phyloP scores from a whole-genome alignment of 345 rosid species.

The Euphorbia tirucalli region DNA sequence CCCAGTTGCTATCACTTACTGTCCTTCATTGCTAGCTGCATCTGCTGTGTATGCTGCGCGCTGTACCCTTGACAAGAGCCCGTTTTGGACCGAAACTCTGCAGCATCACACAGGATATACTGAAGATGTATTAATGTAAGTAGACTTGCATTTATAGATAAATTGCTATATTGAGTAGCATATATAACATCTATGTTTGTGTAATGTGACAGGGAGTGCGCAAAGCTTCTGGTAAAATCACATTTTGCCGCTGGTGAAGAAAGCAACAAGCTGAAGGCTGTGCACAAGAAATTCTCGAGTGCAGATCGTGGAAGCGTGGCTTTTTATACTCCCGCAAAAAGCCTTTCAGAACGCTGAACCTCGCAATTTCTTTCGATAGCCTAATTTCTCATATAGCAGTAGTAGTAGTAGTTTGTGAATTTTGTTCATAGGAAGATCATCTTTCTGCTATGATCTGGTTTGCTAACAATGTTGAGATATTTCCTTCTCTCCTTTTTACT shows the following conservation, averaged over 20 bases:
- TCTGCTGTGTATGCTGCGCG: constrained; percentile 93
- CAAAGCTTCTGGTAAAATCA: constrained; percentile 49
- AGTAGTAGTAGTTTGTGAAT: background rate
- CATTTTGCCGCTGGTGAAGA: constrained; percentile 54
- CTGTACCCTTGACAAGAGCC: constrained; percentile 55
- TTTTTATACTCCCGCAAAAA: constrained; percentile 52
- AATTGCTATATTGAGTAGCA: background rate
- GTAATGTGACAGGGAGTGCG: constrained; percentile 52
- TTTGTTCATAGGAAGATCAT: constrained; percentile 2
- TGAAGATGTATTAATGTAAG: constrained; percentile 58
- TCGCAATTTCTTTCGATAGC: no score
- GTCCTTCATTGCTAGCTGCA: constrained; percentile 77
- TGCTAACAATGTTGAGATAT: background rate
- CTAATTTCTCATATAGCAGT: no score
- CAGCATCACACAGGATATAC: constrained; percentile 69
- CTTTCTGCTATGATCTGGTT: constrained; percentile 4
- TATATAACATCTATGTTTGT: background rate
- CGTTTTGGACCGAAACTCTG: constrained; percentile 71
- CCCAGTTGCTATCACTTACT: constrained; percentile 32
- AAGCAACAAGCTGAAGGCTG: constrained; percentile 57
- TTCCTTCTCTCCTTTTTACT: background rate
- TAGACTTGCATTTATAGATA: background rate
- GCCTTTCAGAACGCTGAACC: constrained; percentile 17
- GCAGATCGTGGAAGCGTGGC: constrained; percentile 60
- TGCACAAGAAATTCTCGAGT: constrained; percentile 55